Evolutionary conservation across 2,329 filamentous ascomycete genomes (phyloP).

Genomic region (Botrytis cinerea): DNA sequence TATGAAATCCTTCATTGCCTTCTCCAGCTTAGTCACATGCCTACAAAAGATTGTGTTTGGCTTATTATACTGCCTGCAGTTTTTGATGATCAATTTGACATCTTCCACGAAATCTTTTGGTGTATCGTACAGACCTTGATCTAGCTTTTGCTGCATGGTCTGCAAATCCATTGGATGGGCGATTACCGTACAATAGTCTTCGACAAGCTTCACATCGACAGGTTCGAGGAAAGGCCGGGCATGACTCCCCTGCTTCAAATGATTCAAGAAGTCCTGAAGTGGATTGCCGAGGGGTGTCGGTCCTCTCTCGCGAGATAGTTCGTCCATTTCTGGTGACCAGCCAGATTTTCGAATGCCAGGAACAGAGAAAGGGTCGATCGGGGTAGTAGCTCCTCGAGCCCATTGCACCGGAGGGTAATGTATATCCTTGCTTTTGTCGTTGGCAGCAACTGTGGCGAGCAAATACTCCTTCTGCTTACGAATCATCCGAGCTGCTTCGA

Average conservation of each 20-base stretch:
- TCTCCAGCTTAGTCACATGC: background rate
- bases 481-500: conserved; percentile 9
- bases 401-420: conserved; percentile 2
- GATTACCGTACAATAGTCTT: background rate
- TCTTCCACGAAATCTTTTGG: conserved; percentile 5
- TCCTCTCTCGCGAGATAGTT: background rate
- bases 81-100: conserved; percentile 16
- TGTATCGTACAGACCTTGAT: background rate
- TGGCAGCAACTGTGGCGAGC: background rate
- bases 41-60: background rate
- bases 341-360: background rate
- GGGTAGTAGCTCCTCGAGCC: background rate
- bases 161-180: conserved; percentile 5
- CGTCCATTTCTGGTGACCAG: background rate
- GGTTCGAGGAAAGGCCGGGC: background rate
- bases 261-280: background rate
- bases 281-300: background rate
- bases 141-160: background rate
- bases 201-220: background rate
- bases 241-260: background rate
- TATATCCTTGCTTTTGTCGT: background rate
- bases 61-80: conserved; percentile 4
- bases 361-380: background rate
- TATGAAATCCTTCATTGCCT: background rate
- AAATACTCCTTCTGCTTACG: conserved; percentile 1